Percentiles rank a stretch among this genome's conserved stretches.
Conservation (phyloP, 2,329 filamentous ascomycete genomes). For the Beauveria caledonica region DNA sequence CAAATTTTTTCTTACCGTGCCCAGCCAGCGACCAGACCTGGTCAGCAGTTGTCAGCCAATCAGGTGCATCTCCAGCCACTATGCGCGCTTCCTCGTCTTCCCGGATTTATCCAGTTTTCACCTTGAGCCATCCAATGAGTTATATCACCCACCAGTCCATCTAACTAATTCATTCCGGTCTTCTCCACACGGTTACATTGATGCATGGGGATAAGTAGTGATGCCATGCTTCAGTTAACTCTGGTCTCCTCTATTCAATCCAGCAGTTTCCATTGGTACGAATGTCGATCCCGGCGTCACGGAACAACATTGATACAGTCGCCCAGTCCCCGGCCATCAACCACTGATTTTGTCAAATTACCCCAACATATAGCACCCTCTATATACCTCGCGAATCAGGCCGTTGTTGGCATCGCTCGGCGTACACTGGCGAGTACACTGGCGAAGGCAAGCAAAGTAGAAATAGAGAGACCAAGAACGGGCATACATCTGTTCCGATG, state of each 20-base stretch:
- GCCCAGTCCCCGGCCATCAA: not conserved
- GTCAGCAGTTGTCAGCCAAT: not conserved
- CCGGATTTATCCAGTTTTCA: not conserved
- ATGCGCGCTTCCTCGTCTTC: not conserved
- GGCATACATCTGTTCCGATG: not conserved
- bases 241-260: not conserved
- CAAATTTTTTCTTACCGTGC: slow-evolving; percentile 6
- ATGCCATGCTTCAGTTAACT: too few relatives aligned
- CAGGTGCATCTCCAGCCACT: not conserved
- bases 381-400: not conserved
- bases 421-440: not conserved
- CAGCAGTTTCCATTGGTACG: not conserved
- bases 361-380: not conserved
- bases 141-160: too few relatives aligned
- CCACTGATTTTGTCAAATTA: too few relatives aligned
- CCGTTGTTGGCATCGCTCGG: not conserved
- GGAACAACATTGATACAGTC: not conserved
- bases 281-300: not conserved
- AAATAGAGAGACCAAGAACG: not conserved
- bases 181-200: not conserved
- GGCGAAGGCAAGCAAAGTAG: not conserved
- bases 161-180: not conserved
- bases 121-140: not conserved
- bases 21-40: not conserved
- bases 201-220: too few relatives aligned